These are phyloP conservation scores for Chalciporus piperatus DNA, from an alignment of 768 basidiomycete species.

Conservation along the genomic window DNA sequence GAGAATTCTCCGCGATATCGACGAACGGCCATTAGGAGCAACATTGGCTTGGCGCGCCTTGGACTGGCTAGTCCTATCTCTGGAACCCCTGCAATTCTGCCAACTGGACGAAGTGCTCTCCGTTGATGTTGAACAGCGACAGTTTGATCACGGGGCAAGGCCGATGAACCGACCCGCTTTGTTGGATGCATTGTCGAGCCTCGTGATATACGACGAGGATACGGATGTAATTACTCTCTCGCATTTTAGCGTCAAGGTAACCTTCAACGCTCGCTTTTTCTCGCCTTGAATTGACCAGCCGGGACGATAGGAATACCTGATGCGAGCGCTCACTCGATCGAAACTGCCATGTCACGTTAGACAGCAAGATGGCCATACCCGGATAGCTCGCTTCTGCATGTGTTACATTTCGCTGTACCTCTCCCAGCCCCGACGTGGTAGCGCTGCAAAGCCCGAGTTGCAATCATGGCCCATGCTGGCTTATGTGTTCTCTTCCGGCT, in stretches of 20 bases:
- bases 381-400: constrained; percentile 9
- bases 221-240: constrained; percentile 10
- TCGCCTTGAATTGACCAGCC: neutral
- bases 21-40: neutral
- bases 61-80: constrained; percentile 9
- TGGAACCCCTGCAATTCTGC: constrained; percentile 6
- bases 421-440: neutral
- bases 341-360: constrained; percentile 8
- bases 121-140: neutral
- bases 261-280: neutral
- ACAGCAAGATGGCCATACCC: constrained; percentile 6
- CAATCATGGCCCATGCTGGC: neutral
- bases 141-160: neutral
- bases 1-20: constrained; percentile 14
- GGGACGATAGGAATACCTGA: constrained; percentile 8
- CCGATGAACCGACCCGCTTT: neutral
- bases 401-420: constrained; percentile 8
- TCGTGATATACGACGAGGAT: constrained; percentile 8
- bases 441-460: neutral
- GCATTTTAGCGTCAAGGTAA: constrained; percentile 21
- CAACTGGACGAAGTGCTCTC: constrained; percentile 11
- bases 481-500: constrained; percentile 12
- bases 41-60: constrained; percentile 4
- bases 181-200: constrained; percentile 2
- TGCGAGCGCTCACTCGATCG: constrained; percentile 1